Percentiles rank a stretch among this genome's conserved stretches.
These are phyloP conservation scores for Cercophora sp. DNA, from an alignment of 495 filamentous ascomycete species.

Conservation along the genomic window DNA sequence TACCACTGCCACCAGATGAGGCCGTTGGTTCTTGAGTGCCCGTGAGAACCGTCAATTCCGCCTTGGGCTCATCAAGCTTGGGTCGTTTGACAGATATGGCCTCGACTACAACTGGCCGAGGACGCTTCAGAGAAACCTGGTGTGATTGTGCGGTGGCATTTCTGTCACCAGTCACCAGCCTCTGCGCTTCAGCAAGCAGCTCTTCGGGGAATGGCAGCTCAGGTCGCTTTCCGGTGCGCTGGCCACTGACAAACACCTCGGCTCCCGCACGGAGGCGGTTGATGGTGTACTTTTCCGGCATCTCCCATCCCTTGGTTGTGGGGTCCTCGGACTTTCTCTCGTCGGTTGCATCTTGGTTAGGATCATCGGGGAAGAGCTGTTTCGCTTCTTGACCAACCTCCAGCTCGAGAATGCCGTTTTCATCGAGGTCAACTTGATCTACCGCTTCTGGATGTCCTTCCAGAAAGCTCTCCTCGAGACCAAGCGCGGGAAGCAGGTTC, in stretches of 20 bases:
- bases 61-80: not conserved
- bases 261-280: conserved; percentile 13
- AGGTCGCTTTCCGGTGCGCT: conserved; percentile 18
- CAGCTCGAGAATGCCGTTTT: conserved; percentile 38
- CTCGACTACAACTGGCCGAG: too few species aligned
- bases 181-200: conserved; percentile 7
- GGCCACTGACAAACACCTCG: too few species aligned
- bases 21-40: too few species aligned
- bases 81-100: conserved; percentile 6
- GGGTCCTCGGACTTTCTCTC: conserved; percentile 43
- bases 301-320: too few species aligned
- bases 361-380: conserved; percentile 44
- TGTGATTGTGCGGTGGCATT: not conserved
- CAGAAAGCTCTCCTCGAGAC: conserved; percentile 27
- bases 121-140: too few species aligned
- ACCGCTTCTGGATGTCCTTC: conserved; percentile 21
- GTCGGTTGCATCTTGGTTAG: too few species aligned
- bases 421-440: conserved; percentile 43
- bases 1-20: too few species aligned
- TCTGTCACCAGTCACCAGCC: conserved; percentile 9
- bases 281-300: too few species aligned
- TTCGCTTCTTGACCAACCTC: conserved; percentile 36
- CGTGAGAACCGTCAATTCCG: not conserved
- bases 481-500: conserved; percentile 52
- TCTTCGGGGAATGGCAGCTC: conserved; percentile 12